phyloP scores from a whole-genome alignment of 2,329 filamentous ascomycete genomes.

The Sclerotinia trifoliorum region DNA sequence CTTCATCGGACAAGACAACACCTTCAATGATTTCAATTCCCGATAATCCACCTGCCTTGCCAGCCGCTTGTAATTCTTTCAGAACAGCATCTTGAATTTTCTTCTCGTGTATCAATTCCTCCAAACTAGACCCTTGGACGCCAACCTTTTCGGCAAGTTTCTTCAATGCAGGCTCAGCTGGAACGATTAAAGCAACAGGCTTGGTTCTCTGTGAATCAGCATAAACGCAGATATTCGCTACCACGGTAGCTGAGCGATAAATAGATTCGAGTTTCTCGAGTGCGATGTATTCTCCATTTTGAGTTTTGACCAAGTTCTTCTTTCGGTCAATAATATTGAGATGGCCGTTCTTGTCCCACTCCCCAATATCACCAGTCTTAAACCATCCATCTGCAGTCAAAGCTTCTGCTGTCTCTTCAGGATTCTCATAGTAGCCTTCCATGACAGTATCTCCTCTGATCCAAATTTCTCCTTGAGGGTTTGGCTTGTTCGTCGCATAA shows the following conservation, averaged over 20 bases:
- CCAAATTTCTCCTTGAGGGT: conserved; percentile 88
- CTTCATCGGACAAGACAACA: conserved; percentile 77
- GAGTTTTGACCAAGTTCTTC: conserved; percentile 97
- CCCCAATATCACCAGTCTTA: conserved; percentile 93
- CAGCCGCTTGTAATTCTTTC: conserved; percentile 67
- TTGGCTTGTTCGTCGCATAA: conserved; percentile 62
- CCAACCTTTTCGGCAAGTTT: conserved; percentile 60
- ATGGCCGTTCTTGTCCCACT: conserved; percentile 78
- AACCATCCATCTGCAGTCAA: conserved; percentile 91
- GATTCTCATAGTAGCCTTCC: conserved; percentile 78
- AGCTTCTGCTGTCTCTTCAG: conserved; percentile 76
- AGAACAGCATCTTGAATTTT: conserved; percentile 61
- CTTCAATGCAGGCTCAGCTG: conserved; percentile 62
- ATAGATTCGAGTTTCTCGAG: conserved; percentile 93
- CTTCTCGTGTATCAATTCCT: conserved; percentile 64
- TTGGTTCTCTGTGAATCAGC: conserved; percentile 72
- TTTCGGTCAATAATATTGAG: conserved; percentile 89
- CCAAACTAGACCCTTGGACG: conserved; percentile 60
- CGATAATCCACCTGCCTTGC: conserved; percentile 63
- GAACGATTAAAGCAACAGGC: conserved; percentile 77
- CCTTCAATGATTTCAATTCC: conserved; percentile 74
- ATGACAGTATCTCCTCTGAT: conserved; percentile 77
- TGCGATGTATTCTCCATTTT: conserved; percentile 94
- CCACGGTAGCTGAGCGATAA: conserved; percentile 76
- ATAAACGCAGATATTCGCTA: conserved; percentile 85